Percentiles rank a stretch among this genome's conserved stretches.
phyloP scores from a whole-genome alignment of 148 eudicot species.

The Cornus florida region DNA sequence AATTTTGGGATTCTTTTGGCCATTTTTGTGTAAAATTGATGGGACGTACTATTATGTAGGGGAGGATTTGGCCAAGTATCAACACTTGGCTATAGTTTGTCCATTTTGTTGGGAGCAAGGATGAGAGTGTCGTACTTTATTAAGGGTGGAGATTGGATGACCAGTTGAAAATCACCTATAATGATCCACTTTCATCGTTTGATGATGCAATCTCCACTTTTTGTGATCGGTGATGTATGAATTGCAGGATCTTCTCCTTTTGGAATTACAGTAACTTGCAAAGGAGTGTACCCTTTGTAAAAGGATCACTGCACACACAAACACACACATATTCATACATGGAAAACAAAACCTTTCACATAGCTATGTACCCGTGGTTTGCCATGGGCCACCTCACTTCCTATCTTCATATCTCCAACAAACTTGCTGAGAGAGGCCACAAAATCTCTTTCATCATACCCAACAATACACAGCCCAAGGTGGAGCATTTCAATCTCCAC shows the following conservation, averaged over 20 bases:
- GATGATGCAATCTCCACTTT: no score
- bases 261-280: background rate
- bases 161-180: no score
- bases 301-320: background rate
- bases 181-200: no score
- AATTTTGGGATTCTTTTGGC: no score
- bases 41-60: no score
- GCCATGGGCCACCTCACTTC: conserved; percentile 58
- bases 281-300: background rate
- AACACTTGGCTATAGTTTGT: no score
- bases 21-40: no score
- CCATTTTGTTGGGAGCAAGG: no score
- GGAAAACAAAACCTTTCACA: conserved; percentile 21
- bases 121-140: no score
- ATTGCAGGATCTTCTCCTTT: background rate
- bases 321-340: background rate
- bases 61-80: no score
- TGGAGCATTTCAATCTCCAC: conserved; percentile 44
- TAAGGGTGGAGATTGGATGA: no score
- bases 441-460: conserved; percentile 41
- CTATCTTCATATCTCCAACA: conserved; percentile 50
- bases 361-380: conserved; percentile 64
- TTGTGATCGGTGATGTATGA: background rate
- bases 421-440: conserved; percentile 45
- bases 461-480: conserved; percentile 26